Percentiles rank a stretch among this genome's conserved stretches.
phyloP scores from a whole-genome alignment of 495 filamentous ascomycete genomes.

The Lentithecium fluviatile region DNA sequence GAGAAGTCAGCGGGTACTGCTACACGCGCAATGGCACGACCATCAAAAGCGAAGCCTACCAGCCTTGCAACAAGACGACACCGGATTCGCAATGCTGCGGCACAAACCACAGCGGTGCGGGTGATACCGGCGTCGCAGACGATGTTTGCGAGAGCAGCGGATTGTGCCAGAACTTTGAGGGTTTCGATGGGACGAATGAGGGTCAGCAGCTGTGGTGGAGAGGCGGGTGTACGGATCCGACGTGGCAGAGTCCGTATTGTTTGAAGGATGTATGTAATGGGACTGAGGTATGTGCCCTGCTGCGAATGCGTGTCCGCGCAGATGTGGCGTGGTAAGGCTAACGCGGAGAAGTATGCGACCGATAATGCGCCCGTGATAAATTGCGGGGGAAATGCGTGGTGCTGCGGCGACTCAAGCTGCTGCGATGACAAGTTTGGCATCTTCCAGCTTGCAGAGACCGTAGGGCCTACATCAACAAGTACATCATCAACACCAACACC shows the following conservation, averaged over 20 bases:
- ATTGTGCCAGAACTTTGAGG: slow-evolving; percentile 9
- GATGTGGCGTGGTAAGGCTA: not conserved
- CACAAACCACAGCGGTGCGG: not conserved
- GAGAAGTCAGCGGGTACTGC: not conserved
- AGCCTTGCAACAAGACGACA: slow-evolving; percentile 2
- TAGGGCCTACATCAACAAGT: slow-evolving; percentile 2
- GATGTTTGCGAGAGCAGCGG: slow-evolving; percentile 8
- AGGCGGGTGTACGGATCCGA: slow-evolving; percentile 15
- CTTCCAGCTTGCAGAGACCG: slow-evolving; percentile 8
- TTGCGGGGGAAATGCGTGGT: not conserved
- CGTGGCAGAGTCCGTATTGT: slow-evolving; percentile 16
- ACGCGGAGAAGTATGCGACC: not conserved
- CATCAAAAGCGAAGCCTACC: slow-evolving; percentile 5
- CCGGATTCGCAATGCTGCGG: slow-evolving; percentile 6
- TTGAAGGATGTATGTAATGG: slow-evolving; percentile 10
- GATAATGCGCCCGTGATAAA: slow-evolving; percentile 12
- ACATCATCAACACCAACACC: not conserved
- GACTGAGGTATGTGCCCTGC: not conserved
- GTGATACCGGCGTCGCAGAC: slow-evolving; percentile 3
- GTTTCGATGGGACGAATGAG: not conserved
- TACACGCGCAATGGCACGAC: slow-evolving; percentile 5
- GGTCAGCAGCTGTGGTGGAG: slow-evolving; percentile 8
- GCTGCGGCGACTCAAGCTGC: slow-evolving; percentile 8
- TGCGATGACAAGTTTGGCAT: not conserved
- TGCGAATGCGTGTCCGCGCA: not conserved